A percentile compares a stretch with the other conserved stretches of the same genome.
Evolutionary conservation across 2,329 filamentous ascomycete species (phyloP).

Genomic region (Mycosphaerelloides madeirae): DNA sequence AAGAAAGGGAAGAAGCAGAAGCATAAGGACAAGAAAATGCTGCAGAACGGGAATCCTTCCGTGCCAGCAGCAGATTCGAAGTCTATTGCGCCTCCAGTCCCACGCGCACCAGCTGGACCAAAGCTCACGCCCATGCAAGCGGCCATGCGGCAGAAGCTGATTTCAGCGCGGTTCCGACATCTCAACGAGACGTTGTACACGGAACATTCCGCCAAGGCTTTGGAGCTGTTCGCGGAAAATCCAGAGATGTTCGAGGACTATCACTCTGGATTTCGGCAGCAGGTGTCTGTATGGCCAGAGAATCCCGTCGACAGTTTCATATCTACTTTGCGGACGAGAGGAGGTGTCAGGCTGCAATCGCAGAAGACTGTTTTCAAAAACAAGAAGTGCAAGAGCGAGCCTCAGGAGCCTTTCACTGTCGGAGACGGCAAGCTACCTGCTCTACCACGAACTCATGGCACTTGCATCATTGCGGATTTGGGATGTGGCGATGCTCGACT

Average conservation of each 20-base stretch:
- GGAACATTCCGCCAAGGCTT: conserved; percentile 76
- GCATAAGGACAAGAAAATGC: conserved; percentile 17
- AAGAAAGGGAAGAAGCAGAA: conserved; percentile 30
- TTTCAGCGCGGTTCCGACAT: conserved; percentile 93
- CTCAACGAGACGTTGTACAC: conserved; percentile 97
- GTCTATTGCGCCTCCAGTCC: conserved; percentile 24
- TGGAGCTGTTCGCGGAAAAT: conserved; percentile 73
- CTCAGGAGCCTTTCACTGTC: not conserved
- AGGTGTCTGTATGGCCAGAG: conserved; percentile 93
- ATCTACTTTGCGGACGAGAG: conserved; percentile 63
- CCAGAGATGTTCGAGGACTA: conserved; percentile 96
- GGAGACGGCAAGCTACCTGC: conserved; percentile 28
- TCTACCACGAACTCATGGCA: conserved; percentile 66
- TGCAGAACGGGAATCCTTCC: not conserved
- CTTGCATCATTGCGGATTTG: conserved; percentile 79
- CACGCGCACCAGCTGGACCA: conserved; percentile 35
- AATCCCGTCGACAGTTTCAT: conserved; percentile 93
- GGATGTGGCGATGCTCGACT: conserved; percentile 90
- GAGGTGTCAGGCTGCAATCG: conserved; percentile 42
- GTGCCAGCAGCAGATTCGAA: conserved; percentile 13
- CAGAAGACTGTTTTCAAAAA: conserved; percentile 32
- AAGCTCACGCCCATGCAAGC: conserved; percentile 89
- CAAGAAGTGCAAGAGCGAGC: conserved; percentile 39
- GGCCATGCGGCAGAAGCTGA: conserved; percentile 89
- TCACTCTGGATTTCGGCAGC: conserved; percentile 90